Evolutionary conservation across 495 filamentous ascomycete species (phyloP).

Genomic region (Corynascus novoguineensis): DNA sequence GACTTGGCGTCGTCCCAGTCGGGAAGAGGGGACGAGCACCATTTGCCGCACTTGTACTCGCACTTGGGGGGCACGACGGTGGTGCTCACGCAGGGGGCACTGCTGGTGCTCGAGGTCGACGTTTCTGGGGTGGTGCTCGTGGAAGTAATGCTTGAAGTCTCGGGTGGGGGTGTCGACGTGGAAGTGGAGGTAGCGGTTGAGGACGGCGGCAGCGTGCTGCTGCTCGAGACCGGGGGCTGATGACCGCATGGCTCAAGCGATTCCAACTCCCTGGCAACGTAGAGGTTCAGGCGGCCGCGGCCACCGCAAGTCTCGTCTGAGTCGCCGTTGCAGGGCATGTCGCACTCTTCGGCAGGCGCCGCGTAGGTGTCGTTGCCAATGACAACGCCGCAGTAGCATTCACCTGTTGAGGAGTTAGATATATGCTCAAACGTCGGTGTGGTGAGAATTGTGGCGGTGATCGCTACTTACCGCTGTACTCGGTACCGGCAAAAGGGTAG

Average conservation of each 20-base stretch:
- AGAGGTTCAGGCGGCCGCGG: constrained; percentile 39
- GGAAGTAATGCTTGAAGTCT: constrained; percentile 16
- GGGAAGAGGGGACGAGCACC: constrained; percentile 47
- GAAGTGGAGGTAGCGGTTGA: constrained; percentile 18
- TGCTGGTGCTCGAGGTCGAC: constrained; percentile 31
- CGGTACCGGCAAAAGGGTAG: constrained; percentile 48
- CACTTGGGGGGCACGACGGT: constrained; percentile 39
- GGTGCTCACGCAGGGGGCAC: constrained; percentile 37
- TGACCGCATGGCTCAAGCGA: constrained; percentile 44
- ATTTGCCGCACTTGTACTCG: constrained; percentile 47
- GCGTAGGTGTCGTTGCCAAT: constrained; percentile 44
- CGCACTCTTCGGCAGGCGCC: constrained; percentile 36
- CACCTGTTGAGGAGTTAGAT: constrained; percentile 20
- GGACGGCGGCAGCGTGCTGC: constrained; percentile 12
- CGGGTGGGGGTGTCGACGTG: constrained; percentile 7
- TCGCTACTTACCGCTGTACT: constrained; percentile 44
- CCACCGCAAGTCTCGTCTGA: constrained; percentile 44
- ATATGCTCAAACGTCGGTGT: background rate
- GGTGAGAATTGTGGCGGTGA: constrained; percentile 23
- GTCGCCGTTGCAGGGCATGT: constrained; percentile 47
- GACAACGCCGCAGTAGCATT: constrained; percentile 44
- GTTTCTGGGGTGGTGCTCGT: constrained; percentile 21
- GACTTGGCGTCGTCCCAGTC: constrained; percentile 33
- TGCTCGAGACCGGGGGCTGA: constrained; percentile 22
- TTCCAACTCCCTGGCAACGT: constrained; percentile 37